Conservation (phyloP, 2,329 filamentous ascomycete species). For the Colletotrichum orchidophilum region DNA sequence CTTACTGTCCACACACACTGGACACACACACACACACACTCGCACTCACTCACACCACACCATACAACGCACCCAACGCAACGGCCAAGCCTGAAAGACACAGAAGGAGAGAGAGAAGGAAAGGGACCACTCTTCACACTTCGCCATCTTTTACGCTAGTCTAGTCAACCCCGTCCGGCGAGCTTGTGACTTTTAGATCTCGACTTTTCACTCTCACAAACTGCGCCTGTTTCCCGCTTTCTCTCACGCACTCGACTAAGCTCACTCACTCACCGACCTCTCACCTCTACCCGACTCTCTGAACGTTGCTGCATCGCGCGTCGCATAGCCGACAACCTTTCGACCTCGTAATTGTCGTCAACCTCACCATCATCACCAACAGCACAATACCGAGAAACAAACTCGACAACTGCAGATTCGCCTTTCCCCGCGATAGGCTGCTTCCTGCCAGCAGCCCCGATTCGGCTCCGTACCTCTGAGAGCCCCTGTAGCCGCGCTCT, state of each 20-base stretch:
- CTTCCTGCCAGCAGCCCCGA: background rate
- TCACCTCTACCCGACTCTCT: background rate
- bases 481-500: background rate
- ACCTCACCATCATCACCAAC: background rate
- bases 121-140: conserved; percentile 28
- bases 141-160: conserved; percentile 27
- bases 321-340: background rate
- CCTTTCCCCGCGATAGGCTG: background rate
- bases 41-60: background rate
- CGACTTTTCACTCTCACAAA: conserved; percentile 24
- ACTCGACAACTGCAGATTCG: background rate
- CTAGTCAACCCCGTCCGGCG: conserved; percentile 23
- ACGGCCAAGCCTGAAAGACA: conserved; percentile 14
- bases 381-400: background rate
- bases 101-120: background rate
- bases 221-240: background rate
- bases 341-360: background rate
- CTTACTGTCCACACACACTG: background rate
- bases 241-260: background rate
- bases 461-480: background rate
- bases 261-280: background rate
- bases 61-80: background rate
- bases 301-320: background rate
- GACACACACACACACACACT: conserved; percentile 6
- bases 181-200: conserved; percentile 27